Conservation (phyloP, 768 basidiomycete species). For the Auricularia sp. region DNA sequence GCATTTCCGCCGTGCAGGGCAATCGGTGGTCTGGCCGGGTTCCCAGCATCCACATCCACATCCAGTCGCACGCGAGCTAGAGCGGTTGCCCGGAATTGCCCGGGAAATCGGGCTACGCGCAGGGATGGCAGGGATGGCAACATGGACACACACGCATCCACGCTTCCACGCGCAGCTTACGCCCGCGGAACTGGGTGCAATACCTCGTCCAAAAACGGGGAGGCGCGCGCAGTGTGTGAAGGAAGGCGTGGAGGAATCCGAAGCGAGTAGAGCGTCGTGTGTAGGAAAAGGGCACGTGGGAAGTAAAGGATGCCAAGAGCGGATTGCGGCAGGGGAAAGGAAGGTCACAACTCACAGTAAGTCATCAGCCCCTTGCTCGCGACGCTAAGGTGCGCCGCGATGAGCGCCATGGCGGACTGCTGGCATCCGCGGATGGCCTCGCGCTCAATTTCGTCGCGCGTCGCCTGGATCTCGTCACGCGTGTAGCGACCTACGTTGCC, state of each 20-base stretch:
- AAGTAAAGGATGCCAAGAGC: too few species aligned
- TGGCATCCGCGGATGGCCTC: constrained; percentile 73
- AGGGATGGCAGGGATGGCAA: too few species aligned
- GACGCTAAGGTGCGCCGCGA: constrained; percentile 72
- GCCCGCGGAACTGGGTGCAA: too few species aligned
- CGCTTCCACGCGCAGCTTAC: neutral
- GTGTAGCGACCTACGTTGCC: neutral
- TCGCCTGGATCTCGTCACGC: neutral
- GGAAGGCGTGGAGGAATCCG: neutral
- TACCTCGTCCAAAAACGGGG: too few species aligned
- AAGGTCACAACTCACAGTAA: constrained; percentile 54
- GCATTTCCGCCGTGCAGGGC: too few species aligned
- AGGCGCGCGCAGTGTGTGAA: neutral
- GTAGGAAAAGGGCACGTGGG: too few species aligned
- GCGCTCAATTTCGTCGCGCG: constrained; percentile 45
- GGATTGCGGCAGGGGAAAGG: neutral
- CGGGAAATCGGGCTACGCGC: too few species aligned
- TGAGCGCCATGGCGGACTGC: constrained; percentile 68
- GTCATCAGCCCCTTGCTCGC: constrained; percentile 89
- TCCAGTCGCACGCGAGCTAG: too few species aligned
- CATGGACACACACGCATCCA: neutral
- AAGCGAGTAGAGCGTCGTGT: too few species aligned
- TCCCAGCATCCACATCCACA: too few species aligned
- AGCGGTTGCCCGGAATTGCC: too few species aligned
- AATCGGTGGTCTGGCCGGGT: too few species aligned